Base-by-base conservation (phyloP, 179 eudicot species). In the Beta macrorhiza region DNA sequence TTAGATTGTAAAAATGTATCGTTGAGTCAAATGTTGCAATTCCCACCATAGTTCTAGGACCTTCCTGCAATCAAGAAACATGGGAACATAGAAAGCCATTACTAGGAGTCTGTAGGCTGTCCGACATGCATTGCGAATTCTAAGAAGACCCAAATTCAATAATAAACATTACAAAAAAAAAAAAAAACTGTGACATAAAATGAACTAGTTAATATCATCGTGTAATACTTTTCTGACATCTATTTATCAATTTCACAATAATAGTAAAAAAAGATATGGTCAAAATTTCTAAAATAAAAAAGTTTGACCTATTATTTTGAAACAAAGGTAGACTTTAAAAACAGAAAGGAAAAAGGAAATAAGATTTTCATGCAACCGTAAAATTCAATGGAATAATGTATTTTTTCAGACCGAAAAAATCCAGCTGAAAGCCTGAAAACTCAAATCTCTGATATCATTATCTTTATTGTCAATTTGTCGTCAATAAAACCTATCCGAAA, bases 1-100 rank as follows among this genome's bases (percentile, higher is more conserved):
- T 95, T 75, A 95, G 84, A 84, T 95, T 93, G 91, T 95, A 95
- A 82, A 95, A 95, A 85, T 95, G 98, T 81, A 95, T 90, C 16
- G 95, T 95, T 32, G 93, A 93, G 85, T 95, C 98, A 90, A 89
- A 95, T 76, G 98, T 95, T 70, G 98, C 98, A 67, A 95, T 87
- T 69, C 97, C 98, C 71, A 92, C 98, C 91, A 91, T 88, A 67
- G 98, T 95, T 79, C 97, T 89, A 72, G 94, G 93, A 83, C 95
- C 97, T 83, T 92, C 95, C 98, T 95, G 93, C 78, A 88, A 80
- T 78, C 77, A 75, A 65, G 42, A 22, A 65, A 59, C 71, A 78
- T 58, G 11, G 32, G 47, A 67, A 52, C 22, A 53, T 6, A 17
- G 10, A 25, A 65, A 59, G 6, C 20, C 47, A 78, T 25, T 14